Evolutionary conservation across 441 rosid species (phyloP).

Genomic region (Croton setiger): DNA sequence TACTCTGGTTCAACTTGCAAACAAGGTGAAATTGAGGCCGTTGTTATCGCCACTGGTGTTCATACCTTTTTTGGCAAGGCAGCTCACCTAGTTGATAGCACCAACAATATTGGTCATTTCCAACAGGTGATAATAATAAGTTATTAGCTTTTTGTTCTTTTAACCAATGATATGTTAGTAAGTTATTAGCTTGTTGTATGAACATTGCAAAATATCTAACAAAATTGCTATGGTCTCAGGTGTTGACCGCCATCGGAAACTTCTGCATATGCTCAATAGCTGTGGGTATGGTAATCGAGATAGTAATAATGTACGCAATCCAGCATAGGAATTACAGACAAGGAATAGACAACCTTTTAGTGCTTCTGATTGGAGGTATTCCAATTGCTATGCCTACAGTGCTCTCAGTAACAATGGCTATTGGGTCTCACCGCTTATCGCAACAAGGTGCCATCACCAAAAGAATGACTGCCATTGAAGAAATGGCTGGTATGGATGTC

Average conservation of each 20-base stretch:
- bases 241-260: constrained; percentile 90
- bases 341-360: constrained; percentile 87
- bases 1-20: constrained; percentile 95
- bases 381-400: constrained; percentile 99
- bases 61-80: constrained; percentile 98
- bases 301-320: constrained; percentile 71
- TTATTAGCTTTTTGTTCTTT: neutral
- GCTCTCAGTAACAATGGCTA: constrained; percentile 96
- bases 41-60: constrained; percentile 91
- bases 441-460: constrained; percentile 97
- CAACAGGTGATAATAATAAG: constrained; percentile 51
- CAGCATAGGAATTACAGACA: constrained; percentile 74
- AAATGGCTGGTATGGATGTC: constrained; percentile 98
- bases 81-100: constrained; percentile 90
- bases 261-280: constrained; percentile 94
- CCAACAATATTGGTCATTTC: constrained; percentile 91
- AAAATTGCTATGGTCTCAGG: constrained; percentile 30
- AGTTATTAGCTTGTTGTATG: no score
- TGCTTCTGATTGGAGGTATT: constrained; percentile 93
- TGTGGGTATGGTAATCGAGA: constrained; percentile 69
- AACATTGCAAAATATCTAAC: no score
- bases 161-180: no score
- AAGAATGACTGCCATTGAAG: constrained; percentile 97
- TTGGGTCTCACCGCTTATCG: constrained; percentile 85
- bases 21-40: constrained; percentile 93